phyloP scores from a whole-genome alignment of 108 stramenopile genomes.

The Parietichytrium sp. region DNA sequence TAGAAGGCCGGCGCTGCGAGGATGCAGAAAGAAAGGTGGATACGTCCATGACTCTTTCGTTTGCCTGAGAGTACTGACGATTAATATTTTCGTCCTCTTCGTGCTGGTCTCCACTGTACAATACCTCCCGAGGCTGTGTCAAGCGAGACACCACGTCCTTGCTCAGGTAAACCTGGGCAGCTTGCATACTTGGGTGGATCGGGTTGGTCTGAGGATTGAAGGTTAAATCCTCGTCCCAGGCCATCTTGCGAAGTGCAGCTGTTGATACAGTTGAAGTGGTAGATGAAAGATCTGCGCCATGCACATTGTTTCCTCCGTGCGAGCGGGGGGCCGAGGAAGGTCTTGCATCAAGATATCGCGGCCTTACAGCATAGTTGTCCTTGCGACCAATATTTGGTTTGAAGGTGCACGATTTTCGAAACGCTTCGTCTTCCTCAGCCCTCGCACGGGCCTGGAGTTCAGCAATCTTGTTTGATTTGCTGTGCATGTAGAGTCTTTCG shows the following conservation, averaged over 20 bases:
- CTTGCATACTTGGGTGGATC: slow-evolving; percentile 48
- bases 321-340: not conserved
- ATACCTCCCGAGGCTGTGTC: slow-evolving; percentile 43
- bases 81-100: not conserved
- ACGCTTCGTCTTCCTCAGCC: slow-evolving; percentile 40
- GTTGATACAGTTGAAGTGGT: slow-evolving; percentile 37
- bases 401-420: slow-evolving; percentile 58
- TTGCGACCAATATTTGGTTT: slow-evolving; percentile 39
- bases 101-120: slow-evolving; percentile 26
- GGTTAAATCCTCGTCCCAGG: slow-evolving; percentile 53
- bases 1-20: not conserved
- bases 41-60: slow-evolving; percentile 44
- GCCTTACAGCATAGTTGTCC: slow-evolving; percentile 27
- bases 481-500: slow-evolving; percentile 18
- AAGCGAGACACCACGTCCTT: slow-evolving; percentile 51
- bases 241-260: not conserved
- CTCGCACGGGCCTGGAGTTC: slow-evolving; percentile 27
- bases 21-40: slow-evolving; percentile 33
- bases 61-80: not conserved
- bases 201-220: slow-evolving; percentile 58
- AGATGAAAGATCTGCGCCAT: slow-evolving; percentile 16
- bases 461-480: slow-evolving; percentile 38
- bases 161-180: slow-evolving; percentile 50
- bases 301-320: not conserved
- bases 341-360: slow-evolving; percentile 46